phyloP scores from a whole-genome alignment of 345 rosid genomes.

The Lepidium sativum region DNA sequence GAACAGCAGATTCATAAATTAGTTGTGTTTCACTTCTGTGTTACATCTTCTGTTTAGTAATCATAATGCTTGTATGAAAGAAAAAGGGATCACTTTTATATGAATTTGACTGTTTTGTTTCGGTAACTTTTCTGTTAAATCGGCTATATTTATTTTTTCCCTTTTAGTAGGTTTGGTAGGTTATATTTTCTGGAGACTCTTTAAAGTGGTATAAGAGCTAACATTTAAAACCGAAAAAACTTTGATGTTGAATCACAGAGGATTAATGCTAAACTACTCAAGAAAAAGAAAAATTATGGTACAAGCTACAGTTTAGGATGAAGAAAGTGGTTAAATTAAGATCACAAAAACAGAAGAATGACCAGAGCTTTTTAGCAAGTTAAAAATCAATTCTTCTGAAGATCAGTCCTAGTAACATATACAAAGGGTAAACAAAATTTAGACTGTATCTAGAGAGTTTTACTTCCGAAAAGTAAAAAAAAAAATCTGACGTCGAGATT shows the following conservation, averaged over 20 bases:
- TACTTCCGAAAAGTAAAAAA: conserved; percentile 21
- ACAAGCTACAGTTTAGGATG: not conserved
- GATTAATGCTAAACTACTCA: no score
- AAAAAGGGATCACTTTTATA: not conserved
- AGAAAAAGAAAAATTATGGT: not conserved
- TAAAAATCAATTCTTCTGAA: conserved; percentile 18
- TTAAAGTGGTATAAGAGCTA: no score
- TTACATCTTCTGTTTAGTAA: conserved; percentile 5
- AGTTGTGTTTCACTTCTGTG: not conserved
- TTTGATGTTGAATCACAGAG: no score
- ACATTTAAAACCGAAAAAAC: not conserved
- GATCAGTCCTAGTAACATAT: conserved; percentile 4
- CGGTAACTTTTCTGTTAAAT: not conserved
- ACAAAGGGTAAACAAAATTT: not conserved
- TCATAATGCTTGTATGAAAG: not conserved
- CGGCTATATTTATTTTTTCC: no score
- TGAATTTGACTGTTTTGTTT: not conserved
- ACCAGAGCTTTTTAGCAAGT: conserved; percentile 5
- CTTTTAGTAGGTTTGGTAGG: no score
- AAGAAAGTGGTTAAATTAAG: not conserved
- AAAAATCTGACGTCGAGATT: not conserved
- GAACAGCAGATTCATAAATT: not conserved
- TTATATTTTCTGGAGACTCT: no score
- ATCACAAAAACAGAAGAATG: not conserved
- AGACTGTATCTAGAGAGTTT: conserved; percentile 24